phyloP scores from a whole-genome alignment of 768 basidiomycete genomes.

The Leccinum barrowsii region DNA sequence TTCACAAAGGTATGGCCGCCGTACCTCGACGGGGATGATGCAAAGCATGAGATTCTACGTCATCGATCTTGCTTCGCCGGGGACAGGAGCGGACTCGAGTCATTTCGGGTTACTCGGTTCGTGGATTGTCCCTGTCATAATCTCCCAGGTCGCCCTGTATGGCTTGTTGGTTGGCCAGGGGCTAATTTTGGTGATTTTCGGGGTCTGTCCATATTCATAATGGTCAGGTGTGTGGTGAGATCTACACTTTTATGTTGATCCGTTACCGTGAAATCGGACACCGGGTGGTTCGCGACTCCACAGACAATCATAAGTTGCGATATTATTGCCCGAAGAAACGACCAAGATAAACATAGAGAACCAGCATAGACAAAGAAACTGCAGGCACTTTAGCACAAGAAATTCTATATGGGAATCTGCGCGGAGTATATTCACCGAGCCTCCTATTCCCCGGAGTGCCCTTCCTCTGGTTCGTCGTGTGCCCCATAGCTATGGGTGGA shows the following conservation, averaged over 20 bases:
- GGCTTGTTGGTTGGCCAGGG: slow-evolving; percentile 3
- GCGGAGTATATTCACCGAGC: slow-evolving; percentile 19
- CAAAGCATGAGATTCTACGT: slow-evolving; percentile 16
- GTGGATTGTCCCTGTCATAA: slow-evolving; percentile 12
- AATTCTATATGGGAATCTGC: slow-evolving; percentile 29
- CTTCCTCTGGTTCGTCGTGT: slow-evolving; percentile 32
- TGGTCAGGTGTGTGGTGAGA: slow-evolving; percentile 16
- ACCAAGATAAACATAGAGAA: slow-evolving; percentile 16
- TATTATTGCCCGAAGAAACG: slow-evolving; percentile 15
- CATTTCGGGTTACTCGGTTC: slow-evolving; percentile 20
- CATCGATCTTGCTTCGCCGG: slow-evolving; percentile 11
- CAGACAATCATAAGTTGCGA: slow-evolving; percentile 17
- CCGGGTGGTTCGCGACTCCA: slow-evolving; percentile 11
- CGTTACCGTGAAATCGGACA: slow-evolving; percentile 15
- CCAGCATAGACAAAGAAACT: slow-evolving; percentile 14
- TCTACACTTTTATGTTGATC: slow-evolving; percentile 31
- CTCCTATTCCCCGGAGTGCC: slow-evolving; percentile 31
- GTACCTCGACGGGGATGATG: slow-evolving; percentile 21
- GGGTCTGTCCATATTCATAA: background rate
- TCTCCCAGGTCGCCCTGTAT: slow-evolving; percentile 24
- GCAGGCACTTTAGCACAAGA: slow-evolving; percentile 32
- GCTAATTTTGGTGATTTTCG: slow-evolving; percentile 24
- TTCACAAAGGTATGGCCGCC: slow-evolving; percentile 36
- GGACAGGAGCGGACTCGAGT: slow-evolving; percentile 11
- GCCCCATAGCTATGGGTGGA: slow-evolving; percentile 25